A percentile compares a stretch with the other conserved stretches of the same genome.
These are phyloP conservation scores for Didymella pomorum DNA, from an alignment of 2,329 filamentous ascomycete species.

Conservation along the genomic window DNA sequence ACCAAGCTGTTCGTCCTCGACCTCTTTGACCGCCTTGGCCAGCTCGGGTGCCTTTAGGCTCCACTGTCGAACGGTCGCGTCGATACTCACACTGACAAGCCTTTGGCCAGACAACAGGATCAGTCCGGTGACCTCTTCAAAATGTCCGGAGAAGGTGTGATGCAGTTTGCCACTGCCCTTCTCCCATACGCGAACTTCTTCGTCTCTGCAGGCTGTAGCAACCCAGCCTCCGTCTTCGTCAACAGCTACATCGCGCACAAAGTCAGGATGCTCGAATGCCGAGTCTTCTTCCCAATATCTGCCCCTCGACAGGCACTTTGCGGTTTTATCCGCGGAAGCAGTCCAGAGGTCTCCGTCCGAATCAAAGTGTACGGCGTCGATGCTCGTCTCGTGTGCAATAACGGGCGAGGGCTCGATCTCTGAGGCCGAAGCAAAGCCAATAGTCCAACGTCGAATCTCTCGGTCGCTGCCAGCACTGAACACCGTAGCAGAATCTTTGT, in stretches of 20 bases:
- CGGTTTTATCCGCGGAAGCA: conserved; percentile 87
- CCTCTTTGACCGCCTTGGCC: conserved; percentile 61
- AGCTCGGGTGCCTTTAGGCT: conserved; percentile 70
- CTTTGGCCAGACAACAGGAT: conserved; percentile 65
- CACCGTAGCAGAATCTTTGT: conserved; percentile 60
- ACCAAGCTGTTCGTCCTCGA: conserved; percentile 59
- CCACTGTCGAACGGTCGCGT: conserved; percentile 88
- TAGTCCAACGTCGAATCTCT: conserved; percentile 77
- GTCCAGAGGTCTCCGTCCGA: conserved; percentile 83
- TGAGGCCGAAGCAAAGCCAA: conserved; percentile 50
- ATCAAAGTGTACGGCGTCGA: conserved; percentile 83
- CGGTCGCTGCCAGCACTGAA: conserved; percentile 74
- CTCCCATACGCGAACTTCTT: conserved; percentile 93
- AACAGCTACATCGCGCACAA: conserved; percentile 82
- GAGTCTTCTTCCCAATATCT: conserved; percentile 76
- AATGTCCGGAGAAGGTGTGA: conserved; percentile 82
- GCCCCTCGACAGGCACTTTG: conserved; percentile 77
- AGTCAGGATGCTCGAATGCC: conserved; percentile 81
- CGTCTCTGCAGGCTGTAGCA: conserved; percentile 87
- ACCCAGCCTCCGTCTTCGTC: conserved; percentile 76
- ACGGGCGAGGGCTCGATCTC: conserved; percentile 62
- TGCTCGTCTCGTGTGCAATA: conserved; percentile 85
- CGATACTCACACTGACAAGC: conserved; percentile 85
- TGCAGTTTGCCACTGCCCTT: conserved; percentile 72
- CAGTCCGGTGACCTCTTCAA: conserved; percentile 88